Evolutionary conservation across 176 grass and related monocot genomes (phyloP).

Genomic region (Aegilops speltoides): DNA sequence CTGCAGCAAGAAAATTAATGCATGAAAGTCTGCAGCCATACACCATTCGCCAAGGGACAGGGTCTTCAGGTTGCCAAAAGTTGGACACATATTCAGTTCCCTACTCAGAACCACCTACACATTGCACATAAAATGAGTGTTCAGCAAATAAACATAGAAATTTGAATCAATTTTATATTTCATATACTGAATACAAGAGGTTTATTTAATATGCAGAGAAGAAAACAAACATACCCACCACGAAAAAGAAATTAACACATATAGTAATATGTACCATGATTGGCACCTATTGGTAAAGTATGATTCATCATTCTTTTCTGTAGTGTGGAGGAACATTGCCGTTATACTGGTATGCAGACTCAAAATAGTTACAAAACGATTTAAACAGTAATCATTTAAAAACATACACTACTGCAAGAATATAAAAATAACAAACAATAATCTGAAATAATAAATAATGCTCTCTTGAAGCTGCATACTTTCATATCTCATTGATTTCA

Average conservation of each 20-base stretch:
- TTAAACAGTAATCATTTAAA: neutral
- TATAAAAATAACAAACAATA: neutral
- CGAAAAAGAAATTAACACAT: no score
- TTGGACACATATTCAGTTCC: neutral
- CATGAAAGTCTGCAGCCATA: constrained; percentile 7
- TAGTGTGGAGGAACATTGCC: neutral
- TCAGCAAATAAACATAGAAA: neutral
- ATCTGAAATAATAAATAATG: neutral
- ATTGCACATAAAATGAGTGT: neutral
- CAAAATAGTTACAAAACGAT: neutral
- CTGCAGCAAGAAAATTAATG: constrained; percentile 31
- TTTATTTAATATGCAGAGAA: neutral
- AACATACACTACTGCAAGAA: no score
- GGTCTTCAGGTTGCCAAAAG: constrained; percentile 27
- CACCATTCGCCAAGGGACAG: constrained; percentile 34
- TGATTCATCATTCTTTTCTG: neutral
- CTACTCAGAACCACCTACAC: constrained; percentile 2
- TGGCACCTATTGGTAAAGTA: no score
- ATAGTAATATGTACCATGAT: no score
- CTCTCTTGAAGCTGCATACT: neutral
- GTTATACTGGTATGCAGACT: neutral
- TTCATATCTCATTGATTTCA: neutral
- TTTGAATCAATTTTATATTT: neutral
- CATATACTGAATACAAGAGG: neutral
- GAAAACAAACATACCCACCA: neutral